Percentiles rank a stretch among this genome's conserved stretches.
Conservation (phyloP, 768 basidiomycete species). For the Melanogaster broomeanus region DNA sequence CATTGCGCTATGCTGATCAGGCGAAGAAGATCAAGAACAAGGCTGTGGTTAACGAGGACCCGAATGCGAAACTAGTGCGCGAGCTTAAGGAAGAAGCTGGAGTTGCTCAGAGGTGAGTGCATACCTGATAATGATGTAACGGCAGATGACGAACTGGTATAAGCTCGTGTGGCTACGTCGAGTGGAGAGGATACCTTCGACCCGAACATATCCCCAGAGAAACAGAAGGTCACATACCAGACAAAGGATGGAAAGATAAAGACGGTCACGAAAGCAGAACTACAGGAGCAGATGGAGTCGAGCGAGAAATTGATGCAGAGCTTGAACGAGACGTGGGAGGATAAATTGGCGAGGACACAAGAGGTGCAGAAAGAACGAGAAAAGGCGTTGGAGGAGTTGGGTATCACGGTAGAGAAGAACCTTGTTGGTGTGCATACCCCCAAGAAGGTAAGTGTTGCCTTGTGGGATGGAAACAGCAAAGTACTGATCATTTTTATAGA, state of each 20-base stretch:
- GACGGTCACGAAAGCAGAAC: slow-evolving; percentile 95
- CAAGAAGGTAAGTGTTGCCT: slow-evolving; percentile 63
- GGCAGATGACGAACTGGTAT: slow-evolving; percentile 4
- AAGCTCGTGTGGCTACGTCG: slow-evolving; percentile 75
- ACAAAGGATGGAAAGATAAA: slow-evolving; percentile 92
- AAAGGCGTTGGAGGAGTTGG: slow-evolving; percentile 95
- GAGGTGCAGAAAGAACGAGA: slow-evolving; percentile 97
- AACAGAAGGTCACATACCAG: slow-evolving; percentile 93
- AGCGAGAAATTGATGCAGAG: slow-evolving; percentile 95
- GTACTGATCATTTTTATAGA: slow-evolving; percentile 45
- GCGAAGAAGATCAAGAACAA: slow-evolving; percentile 99
- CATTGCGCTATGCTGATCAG: slow-evolving; percentile 95
- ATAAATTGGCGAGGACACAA: slow-evolving; percentile 88
- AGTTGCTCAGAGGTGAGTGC: slow-evolving; percentile 76
- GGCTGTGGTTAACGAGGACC: slow-evolving; percentile 99
- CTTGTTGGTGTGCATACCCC: slow-evolving; percentile 96
- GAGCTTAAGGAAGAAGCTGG: slow-evolving; percentile 99
- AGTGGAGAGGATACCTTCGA: slow-evolving; percentile 79
- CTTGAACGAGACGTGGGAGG: slow-evolving; percentile 95
- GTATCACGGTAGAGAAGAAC: slow-evolving; percentile 97
- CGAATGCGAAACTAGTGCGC: slow-evolving; percentile 96
- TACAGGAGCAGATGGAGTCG: slow-evolving; percentile 95
- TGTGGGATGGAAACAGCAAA: slow-evolving; percentile 4
- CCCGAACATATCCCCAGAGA: slow-evolving; percentile 85
- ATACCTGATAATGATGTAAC: neutral